Evolutionary conservation across 306 rosid species (phyloP), one percentile per base, ranked within the genome.

Genomic region (Quercus agrifolia): DNA sequence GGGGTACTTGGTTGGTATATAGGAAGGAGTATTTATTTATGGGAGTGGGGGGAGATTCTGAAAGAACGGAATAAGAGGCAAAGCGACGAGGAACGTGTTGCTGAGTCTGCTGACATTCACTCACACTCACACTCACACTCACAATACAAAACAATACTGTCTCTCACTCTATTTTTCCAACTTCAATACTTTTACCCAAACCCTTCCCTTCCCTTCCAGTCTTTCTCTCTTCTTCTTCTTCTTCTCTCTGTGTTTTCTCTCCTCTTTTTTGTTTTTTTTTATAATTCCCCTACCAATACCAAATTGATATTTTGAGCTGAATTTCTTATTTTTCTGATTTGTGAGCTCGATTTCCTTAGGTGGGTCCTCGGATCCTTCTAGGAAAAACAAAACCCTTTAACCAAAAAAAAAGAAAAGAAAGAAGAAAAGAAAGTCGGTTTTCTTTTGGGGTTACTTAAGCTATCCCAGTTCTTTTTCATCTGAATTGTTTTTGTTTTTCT

Each of bases 371-470:
- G 23, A 59, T 9, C 12, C 66, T 59, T 21, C 66, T 2, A 28
- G 20, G 70, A 28, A 28, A 28, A 28, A 15, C 35, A 28, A 28
- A 13, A 63, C 15, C 17, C 6, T 2, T 2, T 13, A 23, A 7
- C 64, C 14, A 0, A 17, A 9, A 2, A 57, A 20, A 4, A 5
- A 14, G 66, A 31, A 21, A 44, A 41, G 6, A 13, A 19, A 38
- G 51, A 44, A 56, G 5, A 51, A 49, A 54, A 74, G 76, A 27
- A 44, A 55, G 64, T 25, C 38, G 20, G 49, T 68, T 68, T 69
- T 59, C 80, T 81, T 81, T 8, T 2, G 46, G 46, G 46, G 72
- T 44, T 56, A 70, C 74, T 35, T 66, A 81, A 81, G 84, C 74
- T 76, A 76, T 20, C 56, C 10, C 33, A 41, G 0, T 8, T 1